These are phyloP conservation scores for Crithidia fasciculata DNA, from an alignment of 208 protist genomes.

Conservation along the genomic window DNA sequence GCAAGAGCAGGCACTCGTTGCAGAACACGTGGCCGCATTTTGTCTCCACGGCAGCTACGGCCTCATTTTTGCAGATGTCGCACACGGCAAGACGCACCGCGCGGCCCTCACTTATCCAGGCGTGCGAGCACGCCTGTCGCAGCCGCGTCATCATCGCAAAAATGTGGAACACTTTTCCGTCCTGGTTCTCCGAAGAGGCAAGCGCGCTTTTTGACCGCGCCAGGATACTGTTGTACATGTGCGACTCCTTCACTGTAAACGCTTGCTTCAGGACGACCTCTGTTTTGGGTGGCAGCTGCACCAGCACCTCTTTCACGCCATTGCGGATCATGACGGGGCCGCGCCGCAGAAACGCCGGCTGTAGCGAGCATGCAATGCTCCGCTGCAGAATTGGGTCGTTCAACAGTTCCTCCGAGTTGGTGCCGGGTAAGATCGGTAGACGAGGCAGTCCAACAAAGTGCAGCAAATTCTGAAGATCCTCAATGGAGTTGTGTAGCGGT, in stretches of 20 bases:
- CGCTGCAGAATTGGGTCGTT: slow-evolving; percentile 80
- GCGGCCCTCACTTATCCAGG: slow-evolving; percentile 80
- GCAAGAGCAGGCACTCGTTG: slow-evolving; percentile 80
- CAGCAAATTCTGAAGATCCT: slow-evolving; percentile 93
- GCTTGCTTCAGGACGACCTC: slow-evolving; percentile 69
- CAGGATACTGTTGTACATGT: slow-evolving; percentile 90
- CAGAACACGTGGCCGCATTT: slow-evolving; percentile 91
- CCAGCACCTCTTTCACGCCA: slow-evolving; percentile 76
- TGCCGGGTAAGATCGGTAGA: slow-evolving; percentile 77
- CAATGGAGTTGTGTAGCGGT: slow-evolving; percentile 93
- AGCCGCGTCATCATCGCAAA: slow-evolving; percentile 95
- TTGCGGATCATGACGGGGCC: slow-evolving; percentile 90
- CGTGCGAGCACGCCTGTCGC: slow-evolving; percentile 93
- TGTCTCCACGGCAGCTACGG: slow-evolving; percentile 48
- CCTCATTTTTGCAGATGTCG: slow-evolving; percentile 81
- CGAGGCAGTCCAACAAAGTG: slow-evolving; percentile 81
- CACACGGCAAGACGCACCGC: slow-evolving; percentile 75
- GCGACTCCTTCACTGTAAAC: slow-evolving; percentile 77
- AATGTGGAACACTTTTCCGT: slow-evolving; percentile 80
- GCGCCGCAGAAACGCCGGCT: slow-evolving; percentile 85
- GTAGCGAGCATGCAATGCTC: slow-evolving; percentile 85
- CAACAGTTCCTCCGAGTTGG: slow-evolving; percentile 75
- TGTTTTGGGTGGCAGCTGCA: slow-evolving; percentile 80
- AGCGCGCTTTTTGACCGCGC: slow-evolving; percentile 76
- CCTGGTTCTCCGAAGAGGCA: slow-evolving; percentile 59